A percentile compares a stretch with the other conserved stretches of the same genome.
Conservation (phyloP, 345 rosid species). For the Populus pruinosa region DNA sequence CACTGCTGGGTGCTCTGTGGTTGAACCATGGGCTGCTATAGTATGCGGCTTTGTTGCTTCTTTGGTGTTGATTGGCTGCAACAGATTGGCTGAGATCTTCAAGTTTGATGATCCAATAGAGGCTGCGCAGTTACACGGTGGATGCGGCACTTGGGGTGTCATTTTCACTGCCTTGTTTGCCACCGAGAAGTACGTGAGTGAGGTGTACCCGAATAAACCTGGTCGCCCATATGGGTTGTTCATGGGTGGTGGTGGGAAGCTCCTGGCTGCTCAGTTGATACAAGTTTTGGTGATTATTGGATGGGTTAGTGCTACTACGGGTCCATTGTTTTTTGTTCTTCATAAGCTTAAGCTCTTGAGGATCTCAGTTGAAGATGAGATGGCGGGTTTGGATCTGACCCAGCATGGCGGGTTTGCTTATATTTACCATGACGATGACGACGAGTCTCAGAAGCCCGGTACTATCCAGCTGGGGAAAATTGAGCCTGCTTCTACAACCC, state of each 20-base stretch:
- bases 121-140: constrained; percentile 89
- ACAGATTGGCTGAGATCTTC: constrained; percentile 58
- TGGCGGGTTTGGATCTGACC: constrained; percentile 81
- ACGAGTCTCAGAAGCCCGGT: constrained; percentile 23
- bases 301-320: constrained; percentile 89
- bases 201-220: constrained; percentile 42
- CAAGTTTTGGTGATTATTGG: constrained; percentile 65
- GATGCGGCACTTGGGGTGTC: constrained; percentile 89
- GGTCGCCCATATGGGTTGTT: constrained; percentile 58
- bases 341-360: constrained; percentile 54
- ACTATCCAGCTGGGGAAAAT: constrained; percentile 33
- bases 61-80: constrained; percentile 63
- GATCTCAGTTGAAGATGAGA: constrained; percentile 71
- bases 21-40: constrained; percentile 91
- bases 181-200: constrained; percentile 40
- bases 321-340: constrained; percentile 59
- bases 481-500: constrained; percentile 31
- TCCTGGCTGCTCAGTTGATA: constrained; percentile 73
- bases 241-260: constrained; percentile 87
- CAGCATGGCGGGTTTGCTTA: constrained; percentile 92
- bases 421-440: constrained; percentile 65
- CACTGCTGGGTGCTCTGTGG: constrained; percentile 78
- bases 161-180: constrained; percentile 84
- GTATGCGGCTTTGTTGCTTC: constrained; percentile 84
- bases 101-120: constrained; percentile 72